Base-by-base conservation (phyloP, 2,329 filamentous ascomycete species). In the Fusarium virguliforme region DNA sequence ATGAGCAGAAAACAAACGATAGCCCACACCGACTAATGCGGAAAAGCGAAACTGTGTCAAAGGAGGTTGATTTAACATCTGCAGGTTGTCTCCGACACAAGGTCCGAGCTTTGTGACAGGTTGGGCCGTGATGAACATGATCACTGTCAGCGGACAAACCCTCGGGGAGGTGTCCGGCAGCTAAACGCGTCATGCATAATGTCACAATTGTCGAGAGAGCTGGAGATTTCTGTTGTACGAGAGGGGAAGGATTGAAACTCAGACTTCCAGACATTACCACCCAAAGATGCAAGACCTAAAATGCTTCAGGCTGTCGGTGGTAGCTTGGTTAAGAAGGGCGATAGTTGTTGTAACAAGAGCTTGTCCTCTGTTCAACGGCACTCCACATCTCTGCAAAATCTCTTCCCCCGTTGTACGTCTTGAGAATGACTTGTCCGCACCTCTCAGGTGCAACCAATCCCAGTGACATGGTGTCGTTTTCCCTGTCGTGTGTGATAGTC, bases 61-160 rank as follows among this genome's bases (percentile, higher is more conserved):
- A 8, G 32, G 8, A 35, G 32, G 8, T 48, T 48, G 30, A 48
- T 48, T 48, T 48, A 48, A 48, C 24, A 10, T 12, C 24, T 3
- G 43, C 13, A 30, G 12, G 18, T 48, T 48, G 8, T 48, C 43
- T 48, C 43, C 26, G 43, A 48, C 3, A 28, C 26, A 26, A 48
- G 43, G 43, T 30, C 43, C 3, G 26, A 30, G 43, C 24, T 10
- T 28, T 18, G 8, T 12, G 43, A 7, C 15, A 30, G 24, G 5
- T 18, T n/a, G 15, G 15, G 12, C n/a, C 15, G 15, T 18, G 15
- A 30, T 48, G 26, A n/a, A 7, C 12, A 5, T 48, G 15, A 48
- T 48, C 43, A 24, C 26, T 48, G 26, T 30, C 43, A 28, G 3
- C 43, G 43, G 43, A 30, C 43, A 48, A 48, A 48, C 43, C 26